A percentile compares a stretch with the other conserved stretches of the same genome.
Evolutionary conservation across 148 eudicot species (phyloP).

Genomic region (Chenopodium album): DNA sequence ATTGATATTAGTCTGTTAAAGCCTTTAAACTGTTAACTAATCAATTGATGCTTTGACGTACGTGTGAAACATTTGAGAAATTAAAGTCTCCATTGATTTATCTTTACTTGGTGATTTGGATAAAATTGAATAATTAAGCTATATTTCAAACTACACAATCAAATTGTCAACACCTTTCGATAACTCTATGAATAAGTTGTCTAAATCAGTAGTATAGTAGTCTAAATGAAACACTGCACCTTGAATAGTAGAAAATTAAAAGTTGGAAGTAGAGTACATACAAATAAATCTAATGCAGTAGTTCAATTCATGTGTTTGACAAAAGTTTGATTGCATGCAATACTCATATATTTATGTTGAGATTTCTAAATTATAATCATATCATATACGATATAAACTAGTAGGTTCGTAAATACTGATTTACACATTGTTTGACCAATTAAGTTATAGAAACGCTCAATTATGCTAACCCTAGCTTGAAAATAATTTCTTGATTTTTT

Average conservation of each 20-base stretch:
- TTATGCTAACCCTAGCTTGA: background rate
- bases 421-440: constrained; percentile 2
- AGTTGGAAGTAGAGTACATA: too few relatives aligned
- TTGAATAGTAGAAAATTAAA: background rate
- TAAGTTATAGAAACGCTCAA: background rate
- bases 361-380: too few relatives aligned
- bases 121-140: background rate
- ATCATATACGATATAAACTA: constrained; percentile 3
- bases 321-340: background rate
- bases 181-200: background rate
- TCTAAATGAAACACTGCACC: background rate
- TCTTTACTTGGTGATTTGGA: too few relatives aligned
- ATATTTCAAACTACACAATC: background rate
- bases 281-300: background rate
- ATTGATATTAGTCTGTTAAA: too few relatives aligned
- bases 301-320: background rate
- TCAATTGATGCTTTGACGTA: too few relatives aligned
- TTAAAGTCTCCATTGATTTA: too few relatives aligned
- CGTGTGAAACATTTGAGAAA: too few relatives aligned
- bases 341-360: too few relatives aligned
- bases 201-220: background rate
- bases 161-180: background rate
- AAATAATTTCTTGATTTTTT: background rate
- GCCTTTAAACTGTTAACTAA: too few relatives aligned
- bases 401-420: background rate